Conservation (phyloP, 108 stramenopile genomes). For the Epipyxis sp. region DNA sequence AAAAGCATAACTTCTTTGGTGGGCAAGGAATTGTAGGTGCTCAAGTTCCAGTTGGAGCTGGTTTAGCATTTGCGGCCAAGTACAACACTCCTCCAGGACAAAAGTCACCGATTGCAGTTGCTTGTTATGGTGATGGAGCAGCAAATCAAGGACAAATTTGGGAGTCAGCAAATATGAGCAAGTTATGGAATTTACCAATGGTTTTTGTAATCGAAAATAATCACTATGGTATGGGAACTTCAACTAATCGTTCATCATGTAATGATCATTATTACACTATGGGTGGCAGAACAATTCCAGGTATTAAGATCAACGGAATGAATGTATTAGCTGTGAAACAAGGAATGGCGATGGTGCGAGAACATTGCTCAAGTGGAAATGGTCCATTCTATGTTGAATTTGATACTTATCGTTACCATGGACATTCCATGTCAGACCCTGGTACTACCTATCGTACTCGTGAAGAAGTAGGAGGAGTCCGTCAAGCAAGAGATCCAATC, state of each 20-base stretch:
- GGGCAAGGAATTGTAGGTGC: conserved; percentile 98
- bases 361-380: conserved; percentile 80
- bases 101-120: conserved; percentile 88
- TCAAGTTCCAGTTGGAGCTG: conserved; percentile 94
- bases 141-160: conserved; percentile 99
- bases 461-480: conserved; percentile 94
- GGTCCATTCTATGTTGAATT: conserved; percentile 98
- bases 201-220: conserved; percentile 99
- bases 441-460: conserved; percentile 99
- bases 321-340: conserved; percentile 93
- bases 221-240: conserved; percentile 99
- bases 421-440: conserved; percentile 99
- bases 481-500: conserved; percentile 88
- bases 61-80: conserved; percentile 93
- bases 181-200: conserved; percentile 92
- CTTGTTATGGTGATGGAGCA: conserved; percentile 98
- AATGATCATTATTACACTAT: conserved; percentile 98
- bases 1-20: conserved; percentile 93
- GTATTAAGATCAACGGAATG: conserved; percentile 93
- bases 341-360: conserved; percentile 91
- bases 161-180: conserved; percentile 94
- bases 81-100: conserved; percentile 89
- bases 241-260: conserved; percentile 81
- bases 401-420: conserved; percentile 99
- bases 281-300: conserved; percentile 93